A percentile compares a stretch with the other conserved stretches of the same genome.
phyloP scores from a whole-genome alignment of 208 protist species.

The Lotmaria passim region DNA sequence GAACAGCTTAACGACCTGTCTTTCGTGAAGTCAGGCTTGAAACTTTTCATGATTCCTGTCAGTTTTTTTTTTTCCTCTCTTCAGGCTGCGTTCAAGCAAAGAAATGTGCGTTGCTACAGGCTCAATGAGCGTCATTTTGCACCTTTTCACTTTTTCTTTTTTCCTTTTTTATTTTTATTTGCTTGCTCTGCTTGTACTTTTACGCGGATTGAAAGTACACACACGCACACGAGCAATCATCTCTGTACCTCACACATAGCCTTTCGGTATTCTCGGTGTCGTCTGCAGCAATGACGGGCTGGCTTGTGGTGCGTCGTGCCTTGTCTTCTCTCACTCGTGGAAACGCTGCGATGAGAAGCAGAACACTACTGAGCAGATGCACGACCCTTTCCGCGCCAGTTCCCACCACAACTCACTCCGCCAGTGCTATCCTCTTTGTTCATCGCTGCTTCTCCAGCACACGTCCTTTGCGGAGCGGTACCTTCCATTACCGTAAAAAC shows the following conservation, averaged over 20 bases:
- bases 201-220: no score
- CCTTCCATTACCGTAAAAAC: slow-evolving; percentile 67
- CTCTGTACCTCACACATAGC: no score
- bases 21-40: no score
- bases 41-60: no score
- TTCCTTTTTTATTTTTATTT: neutral
- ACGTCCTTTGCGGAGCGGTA: slow-evolving; percentile 11
- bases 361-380: neutral
- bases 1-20: no score
- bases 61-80: neutral
- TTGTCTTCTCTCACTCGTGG: neutral
- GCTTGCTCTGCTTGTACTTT: no score
- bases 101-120: no score
- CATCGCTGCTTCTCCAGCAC: slow-evolving; percentile 22
- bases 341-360: neutral
- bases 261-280: neutral
- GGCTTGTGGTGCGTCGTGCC: slow-evolving; percentile 9
- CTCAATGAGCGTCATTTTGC: neutral
- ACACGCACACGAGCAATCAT: no score
- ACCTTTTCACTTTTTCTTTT: neutral
- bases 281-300: slow-evolving; percentile 6
- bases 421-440: neutral
- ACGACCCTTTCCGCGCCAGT: neutral
- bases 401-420: neutral
- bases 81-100: neutral